Conservation (phyloP, 2,329 filamentous ascomycete species). For the Helminthosporium solani region DNA sequence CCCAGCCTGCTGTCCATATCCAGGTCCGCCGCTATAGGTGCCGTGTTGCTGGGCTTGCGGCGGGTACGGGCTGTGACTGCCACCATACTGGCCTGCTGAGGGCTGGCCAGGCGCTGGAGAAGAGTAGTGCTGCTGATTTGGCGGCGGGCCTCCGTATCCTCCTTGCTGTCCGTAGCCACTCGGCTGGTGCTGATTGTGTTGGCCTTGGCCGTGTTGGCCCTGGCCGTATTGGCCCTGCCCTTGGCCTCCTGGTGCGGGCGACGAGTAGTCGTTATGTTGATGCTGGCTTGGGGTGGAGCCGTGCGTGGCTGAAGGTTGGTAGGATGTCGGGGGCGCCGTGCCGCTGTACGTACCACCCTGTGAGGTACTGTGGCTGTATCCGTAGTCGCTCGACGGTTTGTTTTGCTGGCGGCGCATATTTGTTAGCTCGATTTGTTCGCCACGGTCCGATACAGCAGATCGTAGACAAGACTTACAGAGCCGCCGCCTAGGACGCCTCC, state of each 20-base stretch:
- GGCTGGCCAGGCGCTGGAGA: slow-evolving; percentile 5
- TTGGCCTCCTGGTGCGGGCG: slow-evolving; percentile 17
- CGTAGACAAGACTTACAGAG: slow-evolving; percentile 27
- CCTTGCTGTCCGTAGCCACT: slow-evolving; percentile 3
- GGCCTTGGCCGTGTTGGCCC: slow-evolving; percentile 15
- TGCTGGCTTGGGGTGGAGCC: slow-evolving; percentile 17
- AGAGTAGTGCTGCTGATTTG: slow-evolving; percentile 5
- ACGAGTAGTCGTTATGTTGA: slow-evolving; percentile 13
- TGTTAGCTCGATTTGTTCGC: not conserved
- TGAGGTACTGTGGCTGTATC: slow-evolving; percentile 56
- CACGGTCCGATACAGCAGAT: slow-evolving; percentile 8
- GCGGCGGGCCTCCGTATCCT: slow-evolving; percentile 5
- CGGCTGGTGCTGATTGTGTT: slow-evolving; percentile 8
- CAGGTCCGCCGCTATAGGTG: slow-evolving; percentile 4
- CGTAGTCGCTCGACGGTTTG: slow-evolving; percentile 51
- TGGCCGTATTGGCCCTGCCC: slow-evolving; percentile 12
- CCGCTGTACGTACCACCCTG: slow-evolving; percentile 60
- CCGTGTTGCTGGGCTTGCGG: slow-evolving; percentile 7
- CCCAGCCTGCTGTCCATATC: slow-evolving; percentile 28
- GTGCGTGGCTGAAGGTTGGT: slow-evolving; percentile 48
- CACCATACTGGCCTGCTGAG: slow-evolving; percentile 3
- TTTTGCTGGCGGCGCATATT: slow-evolving; percentile 26
- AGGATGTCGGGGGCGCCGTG: slow-evolving; percentile 62
- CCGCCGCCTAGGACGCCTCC: slow-evolving; percentile 41
- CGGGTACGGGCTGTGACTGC: slow-evolving; percentile 5